Evolutionary conservation across 805 yeast species (phyloP).

Genomic region (Grigorovia yakushimaensis): DNA sequence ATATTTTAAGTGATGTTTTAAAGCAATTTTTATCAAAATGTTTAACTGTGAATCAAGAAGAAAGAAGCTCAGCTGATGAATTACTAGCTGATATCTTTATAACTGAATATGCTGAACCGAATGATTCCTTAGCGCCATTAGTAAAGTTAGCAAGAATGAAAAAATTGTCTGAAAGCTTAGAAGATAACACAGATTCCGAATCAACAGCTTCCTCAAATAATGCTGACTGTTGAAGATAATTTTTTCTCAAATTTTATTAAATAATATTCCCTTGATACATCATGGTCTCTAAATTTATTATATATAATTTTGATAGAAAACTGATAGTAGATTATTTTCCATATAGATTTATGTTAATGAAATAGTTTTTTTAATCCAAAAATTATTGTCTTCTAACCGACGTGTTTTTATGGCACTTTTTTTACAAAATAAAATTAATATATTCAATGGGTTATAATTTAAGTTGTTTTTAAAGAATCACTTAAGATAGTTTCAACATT

Average conservation of each 20-base stretch:
- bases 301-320: background rate
- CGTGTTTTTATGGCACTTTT: too few relatives aligned
- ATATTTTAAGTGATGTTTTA: slow-evolving; percentile 55
- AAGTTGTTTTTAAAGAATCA: too few relatives aligned
- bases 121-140: slow-evolving; percentile 55
- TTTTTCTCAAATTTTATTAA: background rate
- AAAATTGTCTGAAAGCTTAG: slow-evolving; percentile 6
- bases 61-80: slow-evolving; percentile 69
- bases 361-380: background rate
- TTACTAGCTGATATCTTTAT: slow-evolving; percentile 61
- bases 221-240: background rate
- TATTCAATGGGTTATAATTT: too few relatives aligned
- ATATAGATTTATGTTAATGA: background rate
- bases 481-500: too few relatives aligned
- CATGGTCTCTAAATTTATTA: background rate
- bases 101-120: slow-evolving; percentile 45
- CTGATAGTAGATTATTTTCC: background rate
- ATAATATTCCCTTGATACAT: background rate
- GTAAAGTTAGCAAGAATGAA: slow-evolving; percentile 30
- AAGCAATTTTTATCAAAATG: slow-evolving; percentile 66
- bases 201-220: background rate
- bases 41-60: slow-evolving; percentile 72
- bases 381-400: too few relatives aligned
- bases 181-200: slow-evolving; percentile 2
- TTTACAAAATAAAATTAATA: too few relatives aligned